phyloP scores from a whole-genome alignment of 2,329 filamentous ascomycete genomes.

The Cladobotryum protrusum region DNA sequence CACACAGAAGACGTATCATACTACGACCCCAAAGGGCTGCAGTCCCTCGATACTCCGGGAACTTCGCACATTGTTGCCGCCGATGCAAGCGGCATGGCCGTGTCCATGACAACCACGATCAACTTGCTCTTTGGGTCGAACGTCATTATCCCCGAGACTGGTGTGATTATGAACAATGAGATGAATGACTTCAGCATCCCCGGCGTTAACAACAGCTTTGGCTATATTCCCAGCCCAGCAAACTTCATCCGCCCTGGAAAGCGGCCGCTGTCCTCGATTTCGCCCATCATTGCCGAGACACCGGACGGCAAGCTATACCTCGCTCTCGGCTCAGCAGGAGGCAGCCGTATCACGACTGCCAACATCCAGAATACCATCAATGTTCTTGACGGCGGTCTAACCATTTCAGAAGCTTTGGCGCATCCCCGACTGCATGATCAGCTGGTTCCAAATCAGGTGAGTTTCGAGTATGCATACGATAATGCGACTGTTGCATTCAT shows the following conservation, averaged over 20 bases:
- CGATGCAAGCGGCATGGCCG: slow-evolving; percentile 63
- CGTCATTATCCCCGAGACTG: slow-evolving; percentile 74
- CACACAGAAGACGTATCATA: slow-evolving; percentile 33
- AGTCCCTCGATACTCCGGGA: slow-evolving; percentile 54
- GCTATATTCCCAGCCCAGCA: slow-evolving; percentile 64
- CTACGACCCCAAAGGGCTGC: slow-evolving; percentile 41
- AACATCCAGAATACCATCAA: slow-evolving; percentile 74
- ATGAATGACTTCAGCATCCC: slow-evolving; percentile 75
- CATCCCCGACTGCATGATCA: slow-evolving; percentile 76
- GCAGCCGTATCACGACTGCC: slow-evolving; percentile 76
- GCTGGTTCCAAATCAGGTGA: slow-evolving; percentile 60
- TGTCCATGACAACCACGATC: slow-evolving; percentile 74
- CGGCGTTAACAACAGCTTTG: slow-evolving; percentile 63
- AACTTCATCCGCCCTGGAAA: slow-evolving; percentile 76
- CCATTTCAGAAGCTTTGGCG: slow-evolving; percentile 55
- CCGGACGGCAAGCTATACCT: slow-evolving; percentile 64
- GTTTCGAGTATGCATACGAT: slow-evolving; percentile 68
- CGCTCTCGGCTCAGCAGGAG: slow-evolving; percentile 71
- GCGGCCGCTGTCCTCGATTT: slow-evolving; percentile 70
- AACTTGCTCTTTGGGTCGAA: slow-evolving; percentile 75
- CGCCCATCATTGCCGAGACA: slow-evolving; percentile 69
- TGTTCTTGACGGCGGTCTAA: slow-evolving; percentile 62
- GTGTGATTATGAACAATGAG: slow-evolving; percentile 63
- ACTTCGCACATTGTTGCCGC: slow-evolving; percentile 62
- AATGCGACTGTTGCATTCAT: slow-evolving; percentile 63